These are phyloP conservation scores for Trichomonas gallinae DNA, from an alignment of 208 protist genomes.

Conservation along the genomic window DNA sequence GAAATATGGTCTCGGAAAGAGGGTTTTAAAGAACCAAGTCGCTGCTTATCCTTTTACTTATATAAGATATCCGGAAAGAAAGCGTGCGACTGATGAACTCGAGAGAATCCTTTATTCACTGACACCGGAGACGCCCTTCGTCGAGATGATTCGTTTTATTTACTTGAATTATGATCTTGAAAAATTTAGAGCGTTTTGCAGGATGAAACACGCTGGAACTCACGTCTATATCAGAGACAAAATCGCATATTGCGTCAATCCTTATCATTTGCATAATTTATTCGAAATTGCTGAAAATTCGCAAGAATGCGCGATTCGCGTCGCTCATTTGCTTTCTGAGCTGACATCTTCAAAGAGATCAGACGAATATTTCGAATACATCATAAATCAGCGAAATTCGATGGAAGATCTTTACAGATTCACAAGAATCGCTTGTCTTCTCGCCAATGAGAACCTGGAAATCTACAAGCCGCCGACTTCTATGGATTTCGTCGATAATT, in stretches of 20 bases:
- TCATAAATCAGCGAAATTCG: background rate
- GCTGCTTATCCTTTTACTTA: background rate
- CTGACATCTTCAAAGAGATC: background rate
- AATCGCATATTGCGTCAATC: background rate
- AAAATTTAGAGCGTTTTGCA: background rate
- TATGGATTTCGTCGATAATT: background rate
- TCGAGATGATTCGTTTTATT: background rate
- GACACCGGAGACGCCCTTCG: background rate
- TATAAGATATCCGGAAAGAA: background rate
- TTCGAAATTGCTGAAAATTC: background rate
- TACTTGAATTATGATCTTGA: background rate
- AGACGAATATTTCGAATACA: background rate
- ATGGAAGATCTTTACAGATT: background rate
- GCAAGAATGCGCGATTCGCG: background rate
- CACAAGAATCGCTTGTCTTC: background rate
- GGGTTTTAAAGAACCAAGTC: background rate
- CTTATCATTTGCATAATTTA: background rate
- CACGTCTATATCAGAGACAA: background rate
- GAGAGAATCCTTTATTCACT: background rate
- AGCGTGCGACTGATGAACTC: background rate
- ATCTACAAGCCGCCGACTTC: background rate
- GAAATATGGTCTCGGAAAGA: background rate
- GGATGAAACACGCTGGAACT: background rate
- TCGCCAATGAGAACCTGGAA: background rate
- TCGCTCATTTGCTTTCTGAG: background rate